Evolutionary conservation across 257 asterid genomes (phyloP).

Genomic region (Solanum chiquidenum): DNA sequence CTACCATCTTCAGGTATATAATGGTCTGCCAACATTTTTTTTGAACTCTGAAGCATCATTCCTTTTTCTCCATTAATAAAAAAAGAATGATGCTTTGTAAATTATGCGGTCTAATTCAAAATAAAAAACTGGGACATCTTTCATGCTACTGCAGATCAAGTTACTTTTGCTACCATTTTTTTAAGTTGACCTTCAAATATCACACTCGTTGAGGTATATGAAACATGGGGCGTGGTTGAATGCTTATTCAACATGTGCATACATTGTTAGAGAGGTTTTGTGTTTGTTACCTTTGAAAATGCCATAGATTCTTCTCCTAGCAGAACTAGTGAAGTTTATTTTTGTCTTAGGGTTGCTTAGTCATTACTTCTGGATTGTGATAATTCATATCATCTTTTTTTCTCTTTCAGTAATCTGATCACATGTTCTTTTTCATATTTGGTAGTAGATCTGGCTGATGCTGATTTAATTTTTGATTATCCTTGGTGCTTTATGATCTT

Average conservation of each 20-base stretch:
- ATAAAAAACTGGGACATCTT: neutral
- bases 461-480: neutral
- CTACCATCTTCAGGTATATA: neutral
- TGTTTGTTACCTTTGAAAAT: neutral
- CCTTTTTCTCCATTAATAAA: neutral
- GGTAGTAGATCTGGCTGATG: neutral
- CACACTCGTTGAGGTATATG: neutral
- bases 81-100: neutral
- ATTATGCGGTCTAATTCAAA: neutral
- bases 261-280: neutral
- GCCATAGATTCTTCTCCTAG: neutral
- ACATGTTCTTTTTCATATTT: neutral
- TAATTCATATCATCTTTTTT: neutral
- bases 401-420: neutral
- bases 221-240: neutral
- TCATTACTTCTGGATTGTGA: neutral
- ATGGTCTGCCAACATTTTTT: neutral
- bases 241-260: neutral
- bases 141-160: neutral
- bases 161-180: neutral
- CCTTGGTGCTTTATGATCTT: neutral
- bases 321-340: neutral
- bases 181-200: neutral
- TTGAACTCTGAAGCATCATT: neutral
- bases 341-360: neutral